Base-by-base conservation (phyloP, 352 stramenopile genomes). In the Globisporangium uncinulatum region DNA sequence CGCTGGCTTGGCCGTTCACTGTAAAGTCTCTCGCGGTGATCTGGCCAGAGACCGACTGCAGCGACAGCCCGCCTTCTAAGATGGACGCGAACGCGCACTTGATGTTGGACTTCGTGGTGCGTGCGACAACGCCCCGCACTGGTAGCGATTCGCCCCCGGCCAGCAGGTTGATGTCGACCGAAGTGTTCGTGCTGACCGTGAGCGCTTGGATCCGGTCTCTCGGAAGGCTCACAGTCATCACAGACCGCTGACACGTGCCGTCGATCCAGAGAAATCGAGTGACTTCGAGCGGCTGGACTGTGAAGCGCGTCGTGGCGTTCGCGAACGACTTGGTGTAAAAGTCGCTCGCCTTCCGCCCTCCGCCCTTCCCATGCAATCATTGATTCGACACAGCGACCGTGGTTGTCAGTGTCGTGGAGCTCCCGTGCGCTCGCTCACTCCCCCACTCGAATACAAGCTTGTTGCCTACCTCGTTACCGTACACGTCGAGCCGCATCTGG, bases 181-280 rank as follows among this genome's bases (percentile, higher is more conserved):
- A 84, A 8, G 73, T 56, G 56, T 83, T 86, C 34, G 68, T 85
- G 13, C 60, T 61, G n/a, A 89, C 52, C 10, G 52, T 34, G 29
- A 88, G 51, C 11, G 56, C 60, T 39, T 67, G 64, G 10, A 57
- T 5, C 2, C 36, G 31, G 13, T 73, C 61, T 11, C 57, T 63
- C 2, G 79, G 72, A 11, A 89, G 5, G 3, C 52, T 47, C 32
- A 89, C 20, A 11, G 65, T 67, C 46, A 89, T 61, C 31, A 66
- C 60, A 1, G 72, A 74, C n/a, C 76, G 66, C 75, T 91, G 82
- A 20, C 79, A 92, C 3, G 79, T 89, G 1, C 66, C 73, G 19
- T 89, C 82, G 3, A 92, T 51, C 77, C 82, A 87, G 24, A 89
- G 47, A 39, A 92, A 87, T 6, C 58, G 73, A 21, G 68, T 79